Conservation (phyloP, 805 yeast genomes). For the Saturnispora hagleri region DNA sequence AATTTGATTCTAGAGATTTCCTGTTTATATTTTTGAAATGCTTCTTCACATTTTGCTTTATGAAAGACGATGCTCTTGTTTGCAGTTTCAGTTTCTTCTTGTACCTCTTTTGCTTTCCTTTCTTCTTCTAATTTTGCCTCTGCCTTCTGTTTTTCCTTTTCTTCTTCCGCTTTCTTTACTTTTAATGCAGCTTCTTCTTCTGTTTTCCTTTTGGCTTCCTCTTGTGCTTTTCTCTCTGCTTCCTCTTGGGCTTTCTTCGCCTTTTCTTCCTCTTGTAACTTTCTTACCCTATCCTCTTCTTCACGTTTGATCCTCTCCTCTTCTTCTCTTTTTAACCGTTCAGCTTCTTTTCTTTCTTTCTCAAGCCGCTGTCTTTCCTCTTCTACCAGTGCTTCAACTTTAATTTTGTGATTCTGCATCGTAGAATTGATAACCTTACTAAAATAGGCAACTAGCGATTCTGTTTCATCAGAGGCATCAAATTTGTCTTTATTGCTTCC, state of each 20-base stretch:
- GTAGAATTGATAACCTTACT: background rate
- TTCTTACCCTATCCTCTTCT: constrained; percentile 14
- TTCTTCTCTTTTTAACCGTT: constrained; percentile 16
- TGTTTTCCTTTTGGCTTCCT: constrained; percentile 12
- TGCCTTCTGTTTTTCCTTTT: constrained; percentile 16
- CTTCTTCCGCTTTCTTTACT: constrained; percentile 16
- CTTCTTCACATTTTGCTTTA: constrained; percentile 31
- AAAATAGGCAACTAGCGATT: background rate
- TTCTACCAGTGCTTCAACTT: constrained; percentile 10
- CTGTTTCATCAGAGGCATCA: background rate
- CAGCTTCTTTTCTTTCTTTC: constrained; percentile 14
- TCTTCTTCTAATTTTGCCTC: constrained; percentile 16
- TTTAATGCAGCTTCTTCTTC: constrained; percentile 14
- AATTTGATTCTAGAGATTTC: constrained; percentile 50
- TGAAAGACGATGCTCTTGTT: constrained; percentile 20
- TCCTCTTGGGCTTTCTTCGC: constrained; percentile 13
- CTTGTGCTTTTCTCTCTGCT: constrained; percentile 12
- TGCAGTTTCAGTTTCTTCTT: constrained; percentile 17
- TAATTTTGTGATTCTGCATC: background rate
- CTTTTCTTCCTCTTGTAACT: constrained; percentile 17
- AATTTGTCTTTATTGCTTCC: background rate
- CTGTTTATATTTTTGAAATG: constrained; percentile 39
- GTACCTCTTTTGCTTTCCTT: constrained; percentile 18
- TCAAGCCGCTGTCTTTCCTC: constrained; percentile 15
- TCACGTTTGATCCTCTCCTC: constrained; percentile 18